Evolutionary conservation across 345 rosid species (phyloP).

Genomic region (Camelina sativa): DNA sequence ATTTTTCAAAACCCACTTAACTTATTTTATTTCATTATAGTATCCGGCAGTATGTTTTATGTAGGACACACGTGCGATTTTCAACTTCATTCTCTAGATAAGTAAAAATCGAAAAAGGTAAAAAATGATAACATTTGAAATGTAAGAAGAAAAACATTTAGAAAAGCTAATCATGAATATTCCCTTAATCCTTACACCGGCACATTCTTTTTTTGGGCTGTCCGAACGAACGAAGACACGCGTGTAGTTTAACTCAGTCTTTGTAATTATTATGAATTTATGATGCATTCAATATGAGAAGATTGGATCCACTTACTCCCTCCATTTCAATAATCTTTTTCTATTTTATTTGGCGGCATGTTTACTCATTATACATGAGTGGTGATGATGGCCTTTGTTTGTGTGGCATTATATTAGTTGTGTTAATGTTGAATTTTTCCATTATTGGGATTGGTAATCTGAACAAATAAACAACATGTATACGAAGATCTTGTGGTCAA

Average conservation of each 20-base stretch:
- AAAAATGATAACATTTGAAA: conserved; percentile 14
- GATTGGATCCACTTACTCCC: conserved; percentile 26
- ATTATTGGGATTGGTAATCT: conserved; percentile 3
- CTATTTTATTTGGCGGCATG: conserved; percentile 33
- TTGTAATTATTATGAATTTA: conserved; percentile 22
- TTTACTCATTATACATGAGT: conserved; percentile 32
- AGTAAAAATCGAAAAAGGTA: conserved; percentile 18
- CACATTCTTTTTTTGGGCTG: conserved; percentile 19
- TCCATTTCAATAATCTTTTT: conserved; percentile 4
- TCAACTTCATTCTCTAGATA: background rate
- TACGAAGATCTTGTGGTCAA: conserved; percentile 7
- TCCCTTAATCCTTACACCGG: conserved; percentile 9
- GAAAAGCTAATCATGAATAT: conserved; percentile 5
- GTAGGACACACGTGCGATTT: conserved; percentile 20
- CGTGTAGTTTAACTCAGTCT: conserved; percentile 22
- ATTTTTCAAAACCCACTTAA: background rate
- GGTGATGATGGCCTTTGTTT: conserved; percentile 23
- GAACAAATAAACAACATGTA: background rate
- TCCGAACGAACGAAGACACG: conserved; percentile 35
- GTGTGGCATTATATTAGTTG: conserved; percentile 13
- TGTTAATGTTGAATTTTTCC: conserved; percentile 22
- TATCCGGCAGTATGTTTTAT: background rate
- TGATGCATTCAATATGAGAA: conserved; percentile 12
- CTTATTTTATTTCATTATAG: background rate
- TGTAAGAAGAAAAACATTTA: background rate